A percentile compares a stretch with the other conserved stretches of the same genome.
These are phyloP conservation scores for Acanthamoeba lenticulata DNA, from an alignment of 208 protist species.

Conservation along the genomic window DNA sequence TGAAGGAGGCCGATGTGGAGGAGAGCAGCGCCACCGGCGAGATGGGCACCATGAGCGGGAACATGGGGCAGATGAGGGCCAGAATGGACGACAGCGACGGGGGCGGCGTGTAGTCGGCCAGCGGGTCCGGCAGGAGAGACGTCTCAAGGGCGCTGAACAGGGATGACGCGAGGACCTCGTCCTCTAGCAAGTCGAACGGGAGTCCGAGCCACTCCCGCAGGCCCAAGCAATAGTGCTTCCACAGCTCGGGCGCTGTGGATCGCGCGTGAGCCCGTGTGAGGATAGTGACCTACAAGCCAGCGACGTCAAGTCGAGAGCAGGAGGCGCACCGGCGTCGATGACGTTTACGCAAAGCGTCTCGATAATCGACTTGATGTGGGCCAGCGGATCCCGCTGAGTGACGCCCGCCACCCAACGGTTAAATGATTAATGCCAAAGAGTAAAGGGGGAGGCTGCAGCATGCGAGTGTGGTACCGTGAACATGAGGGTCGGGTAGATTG, in stretches of 20 bases:
- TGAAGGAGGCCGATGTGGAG: neutral
- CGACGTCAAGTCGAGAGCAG: no score
- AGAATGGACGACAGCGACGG: neutral
- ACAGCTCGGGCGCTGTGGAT: neutral
- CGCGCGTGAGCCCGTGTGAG: no score
- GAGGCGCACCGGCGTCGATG: neutral
- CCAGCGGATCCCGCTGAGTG: constrained; percentile 14
- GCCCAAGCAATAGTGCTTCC: constrained; percentile 18
- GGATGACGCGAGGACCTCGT: neutral
- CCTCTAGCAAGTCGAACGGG: neutral
- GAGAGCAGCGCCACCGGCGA: neutral
- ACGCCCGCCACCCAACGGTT: no score
- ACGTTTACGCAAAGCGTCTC: constrained; percentile 20
- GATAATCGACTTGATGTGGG: neutral
- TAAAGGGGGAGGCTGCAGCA: neutral
- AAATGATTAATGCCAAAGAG: no score
- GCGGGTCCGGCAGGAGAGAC: neutral
- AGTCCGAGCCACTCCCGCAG: constrained; percentile 38
- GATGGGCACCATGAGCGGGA: constrained; percentile 3
- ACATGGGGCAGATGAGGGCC: constrained; percentile 27
- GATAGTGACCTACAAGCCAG: no score
- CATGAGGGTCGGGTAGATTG: constrained; percentile 47
- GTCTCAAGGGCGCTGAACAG: neutral
- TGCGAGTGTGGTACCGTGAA: neutral
- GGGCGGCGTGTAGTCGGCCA: neutral